These are phyloP conservation scores for Russula foetens DNA, from an alignment of 768 basidiomycete genomes.

Conservation along the genomic window DNA sequence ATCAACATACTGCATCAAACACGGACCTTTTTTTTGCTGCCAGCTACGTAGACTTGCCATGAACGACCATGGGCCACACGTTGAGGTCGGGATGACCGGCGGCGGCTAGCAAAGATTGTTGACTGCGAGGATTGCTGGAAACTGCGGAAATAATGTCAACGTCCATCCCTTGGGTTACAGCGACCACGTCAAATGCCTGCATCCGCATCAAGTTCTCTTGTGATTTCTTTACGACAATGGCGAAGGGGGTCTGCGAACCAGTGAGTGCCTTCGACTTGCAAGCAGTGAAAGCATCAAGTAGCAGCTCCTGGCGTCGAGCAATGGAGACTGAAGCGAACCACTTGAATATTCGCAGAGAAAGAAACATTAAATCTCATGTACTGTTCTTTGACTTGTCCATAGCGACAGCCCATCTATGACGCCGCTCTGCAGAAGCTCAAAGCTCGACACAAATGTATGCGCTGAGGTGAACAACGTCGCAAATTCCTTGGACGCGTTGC, in stretches of 20 bases:
- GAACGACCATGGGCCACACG: no score
- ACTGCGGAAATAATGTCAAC: no score
- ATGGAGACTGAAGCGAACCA: conserved; percentile 44
- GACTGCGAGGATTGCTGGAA: no score
- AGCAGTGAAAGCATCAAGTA: conserved; percentile 70
- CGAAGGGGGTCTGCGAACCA: conserved; percentile 49
- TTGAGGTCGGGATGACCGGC: no score
- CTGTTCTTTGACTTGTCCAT: conserved; percentile 50
- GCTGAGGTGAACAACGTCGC: conserved; percentile 72
- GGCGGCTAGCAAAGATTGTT: no score
- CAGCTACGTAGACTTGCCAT: no score
- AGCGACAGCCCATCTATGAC: no score
- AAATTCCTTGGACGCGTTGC: conserved; percentile 62
- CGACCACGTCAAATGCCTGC: conserved; percentile 93
- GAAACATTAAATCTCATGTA: conserved; percentile 28
- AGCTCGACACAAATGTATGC: no score
- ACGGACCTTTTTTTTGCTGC: no score
- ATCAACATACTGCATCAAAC: no score
- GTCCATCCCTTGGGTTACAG: conserved; percentile 74
- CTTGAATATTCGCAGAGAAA: not conserved
- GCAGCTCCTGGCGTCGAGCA: conserved; percentile 60
- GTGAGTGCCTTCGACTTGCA: conserved; percentile 39
- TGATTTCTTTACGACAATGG: conserved; percentile 85
- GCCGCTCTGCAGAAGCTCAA: conserved; percentile 90
- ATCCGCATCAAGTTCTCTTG: conserved; percentile 93